phyloP scores from a whole-genome alignment of 345 rosid species.

The Lepidium didymum region DNA sequence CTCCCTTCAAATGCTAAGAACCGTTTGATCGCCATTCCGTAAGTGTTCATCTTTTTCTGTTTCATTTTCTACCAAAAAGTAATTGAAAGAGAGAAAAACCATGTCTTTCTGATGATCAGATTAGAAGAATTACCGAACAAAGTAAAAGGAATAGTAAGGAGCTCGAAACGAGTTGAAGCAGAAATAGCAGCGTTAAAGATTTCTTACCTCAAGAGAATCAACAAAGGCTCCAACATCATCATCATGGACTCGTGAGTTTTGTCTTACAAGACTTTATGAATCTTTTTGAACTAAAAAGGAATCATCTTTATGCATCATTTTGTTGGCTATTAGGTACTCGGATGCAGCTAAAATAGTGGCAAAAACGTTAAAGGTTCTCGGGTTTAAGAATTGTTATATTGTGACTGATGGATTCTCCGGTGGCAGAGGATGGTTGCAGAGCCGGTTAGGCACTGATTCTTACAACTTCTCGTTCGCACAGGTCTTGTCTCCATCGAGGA shows the following conservation, averaged over 20 bases:
- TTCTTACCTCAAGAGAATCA: constrained; percentile 74
- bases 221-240: constrained; percentile 75
- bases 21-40: constrained; percentile 74
- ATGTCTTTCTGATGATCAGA: constrained; percentile 30
- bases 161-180: constrained; percentile 72
- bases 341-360: constrained; percentile 80
- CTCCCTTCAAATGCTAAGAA: constrained; percentile 89
- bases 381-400: constrained; percentile 72
- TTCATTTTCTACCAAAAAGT: neutral
- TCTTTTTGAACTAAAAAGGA: neutral
- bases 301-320: neutral
- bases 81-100: neutral
- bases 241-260: constrained; percentile 81
- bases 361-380: constrained; percentile 54
- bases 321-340: constrained; percentile 47
- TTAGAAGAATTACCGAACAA: constrained; percentile 82
- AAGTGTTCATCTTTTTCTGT: constrained; percentile 24
- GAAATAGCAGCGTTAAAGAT: constrained; percentile 87
- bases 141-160: constrained; percentile 63
- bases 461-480: constrained; percentile 60
- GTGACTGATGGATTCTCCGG: constrained; percentile 85
- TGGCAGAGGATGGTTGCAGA: constrained; percentile 82
- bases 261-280: neutral
- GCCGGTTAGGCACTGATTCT: constrained; percentile 77
- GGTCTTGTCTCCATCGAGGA: constrained; percentile 60